A percentile compares a stretch with the other conserved stretches of the same genome.
Conservation (phyloP, 73 alveolate species). For the Blepharisma stoltei region DNA sequence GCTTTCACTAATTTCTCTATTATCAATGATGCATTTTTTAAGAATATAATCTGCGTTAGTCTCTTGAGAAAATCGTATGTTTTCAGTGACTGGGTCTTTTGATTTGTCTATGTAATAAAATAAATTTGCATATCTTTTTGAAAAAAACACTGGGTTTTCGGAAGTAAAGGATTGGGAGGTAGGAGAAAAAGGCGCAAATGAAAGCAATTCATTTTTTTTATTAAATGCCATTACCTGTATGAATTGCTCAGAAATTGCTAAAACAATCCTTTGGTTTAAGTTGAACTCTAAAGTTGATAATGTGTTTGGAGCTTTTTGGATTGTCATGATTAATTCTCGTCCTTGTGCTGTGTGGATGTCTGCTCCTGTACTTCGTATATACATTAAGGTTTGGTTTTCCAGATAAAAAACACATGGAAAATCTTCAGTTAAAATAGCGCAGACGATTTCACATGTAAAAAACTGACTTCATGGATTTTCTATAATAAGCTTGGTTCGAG, state of each 20-base stretch:
- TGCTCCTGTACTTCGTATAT: constrained; percentile 3
- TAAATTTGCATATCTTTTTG: background rate
- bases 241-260: background rate
- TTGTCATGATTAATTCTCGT: background rate
- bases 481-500: background rate
- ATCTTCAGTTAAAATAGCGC: background rate
- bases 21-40: constrained; percentile 12
- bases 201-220: constrained; percentile 15
- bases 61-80: background rate
- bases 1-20: constrained; percentile 15
- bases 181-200: constrained; percentile 25
- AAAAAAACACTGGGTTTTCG: constrained; percentile 5
- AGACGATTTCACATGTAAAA: constrained; percentile 3
- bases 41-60: background rate
- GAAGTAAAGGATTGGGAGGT: background rate
- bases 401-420: constrained; percentile 21
- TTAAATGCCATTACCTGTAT: constrained; percentile 3
- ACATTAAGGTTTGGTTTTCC: background rate
- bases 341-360: constrained; percentile 21
- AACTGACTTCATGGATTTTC: background rate
- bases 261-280: background rate
- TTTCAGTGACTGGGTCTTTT: constrained; percentile 18
- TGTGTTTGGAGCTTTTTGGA: background rate
- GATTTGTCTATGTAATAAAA: background rate
- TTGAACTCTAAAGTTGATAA: background rate